Evolutionary conservation across 495 filamentous ascomycete genomes (phyloP).

Genomic region (Annulohypoxylon stygium): DNA sequence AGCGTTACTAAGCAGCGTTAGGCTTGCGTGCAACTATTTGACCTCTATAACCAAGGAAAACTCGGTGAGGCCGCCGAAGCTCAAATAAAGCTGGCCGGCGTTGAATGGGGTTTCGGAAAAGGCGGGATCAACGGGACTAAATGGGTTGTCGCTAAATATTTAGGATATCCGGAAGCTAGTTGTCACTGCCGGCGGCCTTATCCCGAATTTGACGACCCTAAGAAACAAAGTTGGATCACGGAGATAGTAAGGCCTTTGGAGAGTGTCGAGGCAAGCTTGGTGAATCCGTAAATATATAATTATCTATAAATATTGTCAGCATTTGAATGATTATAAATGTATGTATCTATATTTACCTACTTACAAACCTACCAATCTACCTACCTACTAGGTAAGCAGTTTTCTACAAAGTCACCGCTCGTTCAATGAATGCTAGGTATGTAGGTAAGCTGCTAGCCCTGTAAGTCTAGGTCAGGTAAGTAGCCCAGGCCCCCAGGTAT

Average conservation of each 20-base stretch:
- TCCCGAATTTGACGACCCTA: constrained; percentile 51
- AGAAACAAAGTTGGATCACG: constrained; percentile 52
- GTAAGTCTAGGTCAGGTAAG: constrained; percentile 1
- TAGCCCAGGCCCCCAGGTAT: background rate
- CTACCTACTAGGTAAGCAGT: background rate
- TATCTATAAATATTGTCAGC: background rate
- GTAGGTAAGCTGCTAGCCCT: background rate
- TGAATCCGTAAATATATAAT: background rate
- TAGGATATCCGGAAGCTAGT: constrained; percentile 37
- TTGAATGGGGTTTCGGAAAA: constrained; percentile 60
- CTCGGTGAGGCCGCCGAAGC: constrained; percentile 52
- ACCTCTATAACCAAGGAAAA: constrained; percentile 46
- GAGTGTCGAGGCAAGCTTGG: constrained; percentile 28
- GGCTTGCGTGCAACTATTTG: constrained; percentile 13
- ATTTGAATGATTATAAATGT: background rate
- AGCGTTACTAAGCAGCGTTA: constrained; percentile 1
- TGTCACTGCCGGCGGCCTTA: constrained; percentile 57
- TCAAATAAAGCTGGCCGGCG: constrained; percentile 51
- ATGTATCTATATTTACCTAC: background rate
- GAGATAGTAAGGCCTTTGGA: constrained; percentile 39
- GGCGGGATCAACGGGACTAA: constrained; percentile 46
- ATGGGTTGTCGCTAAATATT: constrained; percentile 9
- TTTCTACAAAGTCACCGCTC: background rate
- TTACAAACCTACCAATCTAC: too few relatives aligned
- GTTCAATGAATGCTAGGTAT: constrained; percentile 1